Evolutionary conservation across 1,139 yeast genomes (phyloP).

Genomic region (Pichia sp.): DNA sequence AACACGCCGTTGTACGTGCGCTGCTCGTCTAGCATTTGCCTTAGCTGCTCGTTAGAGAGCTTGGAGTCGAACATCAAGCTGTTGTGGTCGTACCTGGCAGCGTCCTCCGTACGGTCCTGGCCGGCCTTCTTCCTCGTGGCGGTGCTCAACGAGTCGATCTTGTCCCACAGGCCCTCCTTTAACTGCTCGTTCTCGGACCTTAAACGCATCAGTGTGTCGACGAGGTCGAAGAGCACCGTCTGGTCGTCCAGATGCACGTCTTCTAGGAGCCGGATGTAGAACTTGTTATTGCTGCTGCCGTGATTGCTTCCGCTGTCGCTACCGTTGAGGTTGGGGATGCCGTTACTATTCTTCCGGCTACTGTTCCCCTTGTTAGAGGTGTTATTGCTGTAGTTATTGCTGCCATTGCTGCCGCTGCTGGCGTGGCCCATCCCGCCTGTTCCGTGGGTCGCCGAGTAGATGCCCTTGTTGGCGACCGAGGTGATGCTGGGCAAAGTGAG

Average conservation of each 20-base stretch:
- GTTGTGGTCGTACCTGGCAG: not conserved
- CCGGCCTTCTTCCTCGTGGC: not conserved
- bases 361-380: not conserved
- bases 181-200: slow-evolving; percentile 22
- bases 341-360: not conserved
- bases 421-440: not conserved
- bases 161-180: slow-evolving; percentile 27
- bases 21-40: slow-evolving; percentile 18
- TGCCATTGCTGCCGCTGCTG: not conserved
- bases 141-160: slow-evolving; percentile 17
- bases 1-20: slow-evolving; percentile 23
- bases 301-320: not conserved
- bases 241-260: slow-evolving; percentile 23
- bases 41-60: slow-evolving; percentile 10
- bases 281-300: not conserved
- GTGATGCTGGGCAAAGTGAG: slow-evolving; percentile 4
- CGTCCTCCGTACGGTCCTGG: not conserved
- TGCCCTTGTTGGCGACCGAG: not conserved
- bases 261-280: slow-evolving; percentile 11
- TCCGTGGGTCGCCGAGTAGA: not conserved
- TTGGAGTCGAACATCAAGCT: slow-evolving; percentile 6
- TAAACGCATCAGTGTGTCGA: slow-evolving; percentile 22
- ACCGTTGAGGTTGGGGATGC: not conserved
- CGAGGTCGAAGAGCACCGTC: slow-evolving; percentile 19
- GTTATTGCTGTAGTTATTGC: not conserved